These are phyloP conservation scores for Trichoderma sp. DNA, from an alignment of 2,329 filamentous ascomycete genomes.

Conservation along the genomic window DNA sequence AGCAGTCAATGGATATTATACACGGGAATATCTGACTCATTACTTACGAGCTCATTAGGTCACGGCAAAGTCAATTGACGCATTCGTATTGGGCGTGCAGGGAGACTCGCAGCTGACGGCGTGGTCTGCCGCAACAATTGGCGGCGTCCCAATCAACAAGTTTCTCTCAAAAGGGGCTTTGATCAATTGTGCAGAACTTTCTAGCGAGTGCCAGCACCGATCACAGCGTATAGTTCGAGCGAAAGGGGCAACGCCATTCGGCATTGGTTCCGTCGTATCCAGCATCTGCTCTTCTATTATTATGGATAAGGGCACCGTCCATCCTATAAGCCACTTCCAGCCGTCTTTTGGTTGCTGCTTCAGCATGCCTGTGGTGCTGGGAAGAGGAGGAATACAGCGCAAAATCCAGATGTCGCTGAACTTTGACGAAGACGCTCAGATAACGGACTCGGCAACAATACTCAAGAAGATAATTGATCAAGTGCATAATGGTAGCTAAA, in stretches of 20 bases:
- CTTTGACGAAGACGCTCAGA: background rate
- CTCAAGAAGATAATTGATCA: background rate
- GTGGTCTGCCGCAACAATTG: slow-evolving; percentile 35
- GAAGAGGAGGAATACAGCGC: slow-evolving; percentile 44
- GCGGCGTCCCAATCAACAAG: slow-evolving; percentile 30
- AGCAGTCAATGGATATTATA: background rate
- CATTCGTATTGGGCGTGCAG: slow-evolving; percentile 35
- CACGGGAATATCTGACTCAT: background rate
- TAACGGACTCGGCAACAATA: background rate
- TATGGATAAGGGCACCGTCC: slow-evolving; percentile 51
- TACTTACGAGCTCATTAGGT: background rate
- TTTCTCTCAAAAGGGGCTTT: background rate
- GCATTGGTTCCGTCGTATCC: slow-evolving; percentile 52
- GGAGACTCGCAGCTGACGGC: slow-evolving; percentile 34
- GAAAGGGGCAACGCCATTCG: slow-evolving; percentile 56
- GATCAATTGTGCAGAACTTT: slow-evolving; percentile 43
- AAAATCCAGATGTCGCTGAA: background rate
- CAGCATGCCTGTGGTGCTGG: slow-evolving; percentile 54
- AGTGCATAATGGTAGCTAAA: background rate
- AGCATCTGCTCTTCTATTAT: slow-evolving; percentile 56
- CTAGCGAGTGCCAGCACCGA: slow-evolving; percentile 45
- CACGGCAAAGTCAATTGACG: slow-evolving; percentile 26
- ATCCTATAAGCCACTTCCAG: slow-evolving; percentile 54
- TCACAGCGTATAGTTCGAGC: slow-evolving; percentile 49
- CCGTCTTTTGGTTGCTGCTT: slow-evolving; percentile 53